Evolutionary conservation across 2,329 filamentous ascomycete species (phyloP).

Genomic region (Penicillium vulpinum): DNA sequence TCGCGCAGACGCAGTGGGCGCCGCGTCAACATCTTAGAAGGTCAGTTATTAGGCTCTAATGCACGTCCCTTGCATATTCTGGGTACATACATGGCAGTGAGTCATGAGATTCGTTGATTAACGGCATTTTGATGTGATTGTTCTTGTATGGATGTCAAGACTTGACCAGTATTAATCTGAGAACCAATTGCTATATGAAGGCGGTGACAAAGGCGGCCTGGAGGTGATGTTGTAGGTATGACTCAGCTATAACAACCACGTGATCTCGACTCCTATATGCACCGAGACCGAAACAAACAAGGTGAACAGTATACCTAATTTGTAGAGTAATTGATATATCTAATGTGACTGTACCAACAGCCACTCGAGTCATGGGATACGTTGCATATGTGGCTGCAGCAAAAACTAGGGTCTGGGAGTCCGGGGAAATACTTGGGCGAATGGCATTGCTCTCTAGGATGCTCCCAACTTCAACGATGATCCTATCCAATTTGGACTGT

Average conservation of each 20-base stretch:
- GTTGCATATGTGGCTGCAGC: background rate
- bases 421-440: background rate
- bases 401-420: background rate
- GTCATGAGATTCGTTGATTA: slow-evolving; percentile 71
- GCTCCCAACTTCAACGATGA: background rate
- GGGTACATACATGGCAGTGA: slow-evolving; percentile 69
- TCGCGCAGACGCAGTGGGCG: slow-evolving; percentile 63
- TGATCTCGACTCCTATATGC: background rate
- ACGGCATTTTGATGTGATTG: slow-evolving; percentile 56
- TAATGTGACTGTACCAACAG: background rate
- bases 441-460: background rate
- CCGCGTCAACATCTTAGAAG: slow-evolving; percentile 72
- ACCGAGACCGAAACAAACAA: background rate
- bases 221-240: background rate
- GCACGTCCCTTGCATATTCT: slow-evolving; percentile 28
- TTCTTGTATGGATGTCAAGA: background rate
- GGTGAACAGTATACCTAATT: background rate
- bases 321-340: background rate
- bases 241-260: slow-evolving; percentile 1
- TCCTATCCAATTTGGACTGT: background rate
- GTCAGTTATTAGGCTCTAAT: slow-evolving; percentile 12
- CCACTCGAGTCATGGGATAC: background rate
- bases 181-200: background rate
- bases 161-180: slow-evolving; percentile 3
- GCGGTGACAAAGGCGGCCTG: slow-evolving; percentile 1